These are phyloP conservation scores for Hemileccinum rubropunctum DNA, from an alignment of 768 basidiomycete species.

Conservation along the genomic window DNA sequence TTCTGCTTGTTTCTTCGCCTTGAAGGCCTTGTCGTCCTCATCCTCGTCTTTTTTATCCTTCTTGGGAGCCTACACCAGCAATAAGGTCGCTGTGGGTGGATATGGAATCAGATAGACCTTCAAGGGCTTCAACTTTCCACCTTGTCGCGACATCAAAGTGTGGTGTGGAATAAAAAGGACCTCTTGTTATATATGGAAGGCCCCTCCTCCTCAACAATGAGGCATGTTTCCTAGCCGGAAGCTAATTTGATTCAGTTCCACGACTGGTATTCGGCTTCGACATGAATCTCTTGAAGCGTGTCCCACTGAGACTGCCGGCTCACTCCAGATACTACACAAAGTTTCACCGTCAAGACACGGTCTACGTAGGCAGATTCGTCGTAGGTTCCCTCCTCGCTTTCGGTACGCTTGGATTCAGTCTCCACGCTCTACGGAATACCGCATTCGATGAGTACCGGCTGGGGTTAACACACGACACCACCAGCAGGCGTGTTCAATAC, in stretches of 20 bases:
- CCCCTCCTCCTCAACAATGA: too few relatives aligned
- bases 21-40: slow-evolving; percentile 70
- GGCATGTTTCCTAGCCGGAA: too few relatives aligned
- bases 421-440: slow-evolving; percentile 13
- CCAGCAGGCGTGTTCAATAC: background rate
- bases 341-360: background rate
- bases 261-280: too few relatives aligned
- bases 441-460: slow-evolving; percentile 1
- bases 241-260: too few relatives aligned
- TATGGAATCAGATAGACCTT: slow-evolving; percentile 47
- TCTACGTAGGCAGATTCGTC: slow-evolving; percentile 11
- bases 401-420: slow-evolving; percentile 18
- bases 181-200: too few relatives aligned
- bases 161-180: slow-evolving; percentile 2
- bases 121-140: slow-evolving; percentile 84
- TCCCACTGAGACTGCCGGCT: too few relatives aligned
- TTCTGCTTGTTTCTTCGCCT: slow-evolving; percentile 75
- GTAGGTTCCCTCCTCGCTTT: slow-evolving; percentile 19
- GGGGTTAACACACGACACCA: background rate
- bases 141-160: slow-evolving; percentile 54
- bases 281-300: background rate
- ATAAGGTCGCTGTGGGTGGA: background rate
- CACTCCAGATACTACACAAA: too few relatives aligned
- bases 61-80: slow-evolving; percentile 66
- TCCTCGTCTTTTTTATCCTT: slow-evolving; percentile 72